Base-by-base conservation (phyloP, 768 basidiomycete species). In the Mycena galopus region DNA sequence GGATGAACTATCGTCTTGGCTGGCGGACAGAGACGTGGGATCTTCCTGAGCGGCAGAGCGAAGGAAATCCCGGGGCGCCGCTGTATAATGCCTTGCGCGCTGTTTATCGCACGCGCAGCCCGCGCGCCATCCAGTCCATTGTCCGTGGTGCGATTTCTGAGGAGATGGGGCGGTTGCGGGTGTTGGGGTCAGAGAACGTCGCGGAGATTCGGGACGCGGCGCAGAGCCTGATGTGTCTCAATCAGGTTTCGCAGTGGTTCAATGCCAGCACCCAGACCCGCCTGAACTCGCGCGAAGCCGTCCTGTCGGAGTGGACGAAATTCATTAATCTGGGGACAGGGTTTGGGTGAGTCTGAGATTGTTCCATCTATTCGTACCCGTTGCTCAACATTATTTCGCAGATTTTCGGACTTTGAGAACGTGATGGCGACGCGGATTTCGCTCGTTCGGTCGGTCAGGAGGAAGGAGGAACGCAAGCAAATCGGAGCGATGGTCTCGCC, bases 11-110 rank as follows among this genome's bases (percentile, higher is more conserved):
- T 80, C 88, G 91, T 47, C 85, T 98, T 1, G 98, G 94, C 19
- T 99, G 98, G 98, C 88, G 97, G 56, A 97, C 96, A 0, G 95
- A 94, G 72, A 93, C 92, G 1, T 99, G 98, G 98, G 97, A 99
- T 81, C 84, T 99, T 29, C 97, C 97, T 1, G 89, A 94, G 59
- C 84, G 85, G 0, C 73, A 82, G 12, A 81, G 81, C 2, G 81
- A 85, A 64, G 82, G 82, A 27, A 84, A 84, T 30, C 80, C 90
- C 11, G 90, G 89, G 27, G 86, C 88, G 17, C 82, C 91, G 2
- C 83, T 98, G 5, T 99, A 97, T 80, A 85, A 88, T 35, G 91
- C 94, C 4, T 85, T 99, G 37, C 90, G 94, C 50, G 91, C 95
- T 0, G 83, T 96, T n/a, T 90, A 97, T 74, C 89, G 94, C 6